phyloP scores from a whole-genome alignment of 2,329 filamentous ascomycete genomes.

The Fusarium sp. region DNA sequence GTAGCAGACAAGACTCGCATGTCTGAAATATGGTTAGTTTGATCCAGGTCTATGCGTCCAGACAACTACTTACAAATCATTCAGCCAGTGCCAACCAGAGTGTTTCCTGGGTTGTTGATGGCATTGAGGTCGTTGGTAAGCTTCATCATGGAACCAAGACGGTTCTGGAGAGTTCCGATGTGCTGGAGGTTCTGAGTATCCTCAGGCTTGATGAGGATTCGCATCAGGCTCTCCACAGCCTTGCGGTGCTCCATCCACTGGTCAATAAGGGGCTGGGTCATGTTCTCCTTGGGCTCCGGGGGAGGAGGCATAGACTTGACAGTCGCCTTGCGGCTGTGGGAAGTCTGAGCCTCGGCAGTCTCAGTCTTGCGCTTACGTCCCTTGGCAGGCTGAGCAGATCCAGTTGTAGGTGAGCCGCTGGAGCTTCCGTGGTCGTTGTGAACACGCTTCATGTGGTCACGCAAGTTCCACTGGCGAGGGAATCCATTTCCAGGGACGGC shows the following conservation, averaged over 20 bases:
- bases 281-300: constrained; percentile 46
- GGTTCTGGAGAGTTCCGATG: constrained; percentile 62
- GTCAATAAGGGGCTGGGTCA: constrained; percentile 57
- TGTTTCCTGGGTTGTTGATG: constrained; percentile 38
- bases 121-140: constrained; percentile 52
- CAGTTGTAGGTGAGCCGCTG: constrained; percentile 54
- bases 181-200: constrained; percentile 65
- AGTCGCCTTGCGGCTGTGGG: constrained; percentile 61
- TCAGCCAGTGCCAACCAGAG: constrained; percentile 48
- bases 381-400: constrained; percentile 52
- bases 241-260: constrained; percentile 72
- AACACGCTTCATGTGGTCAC: constrained; percentile 96
- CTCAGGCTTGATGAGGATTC: constrained; percentile 60
- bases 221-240: constrained; percentile 69
- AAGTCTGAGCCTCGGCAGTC: constrained; percentile 50
- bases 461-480: constrained; percentile 93
- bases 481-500: constrained; percentile 86
- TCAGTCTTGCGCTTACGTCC: constrained; percentile 70
- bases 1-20: constrained; percentile 42
- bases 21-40: constrained; percentile 25
- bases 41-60: background rate
- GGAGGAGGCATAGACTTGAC: constrained; percentile 53
- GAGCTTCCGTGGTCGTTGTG: constrained; percentile 72
- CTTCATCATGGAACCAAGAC: constrained; percentile 63
- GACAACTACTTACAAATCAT: constrained; percentile 38